These are phyloP conservation scores for Dictyostelium intermedium DNA, from an alignment of 78 protist genomes.

Conservation along the genomic window DNA sequence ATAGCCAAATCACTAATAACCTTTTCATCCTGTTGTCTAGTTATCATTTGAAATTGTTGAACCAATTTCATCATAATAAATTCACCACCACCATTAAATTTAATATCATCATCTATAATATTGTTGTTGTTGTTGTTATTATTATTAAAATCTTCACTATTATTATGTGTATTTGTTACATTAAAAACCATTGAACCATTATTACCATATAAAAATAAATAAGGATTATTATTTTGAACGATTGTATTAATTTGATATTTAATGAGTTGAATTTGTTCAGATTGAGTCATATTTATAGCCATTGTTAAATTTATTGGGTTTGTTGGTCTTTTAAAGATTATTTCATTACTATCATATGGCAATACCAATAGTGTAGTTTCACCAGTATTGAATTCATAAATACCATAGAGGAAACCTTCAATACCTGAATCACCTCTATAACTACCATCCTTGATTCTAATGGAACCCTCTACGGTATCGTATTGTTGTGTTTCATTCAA, in stretches of 20 bases:
- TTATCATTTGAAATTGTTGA: neutral
- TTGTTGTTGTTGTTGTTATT: neutral
- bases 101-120: neutral
- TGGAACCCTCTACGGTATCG: constrained; percentile 50
- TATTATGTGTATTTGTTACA: neutral
- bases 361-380: constrained; percentile 14
- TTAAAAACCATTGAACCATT: neutral
- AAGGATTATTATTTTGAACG: neutral
- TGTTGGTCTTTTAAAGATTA: neutral
- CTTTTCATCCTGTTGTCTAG: neutral
- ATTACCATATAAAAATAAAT: neutral
- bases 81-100: neutral
- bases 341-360: neutral
- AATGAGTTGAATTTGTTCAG: neutral
- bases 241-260: constrained; percentile 9
- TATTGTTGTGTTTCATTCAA: neutral
- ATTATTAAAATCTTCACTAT: neutral
- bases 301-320: neutral
- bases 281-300: neutral
- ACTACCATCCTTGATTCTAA: constrained; percentile 52
- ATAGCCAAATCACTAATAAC: neutral
- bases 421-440: neutral
- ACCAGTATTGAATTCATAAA: constrained; percentile 63
- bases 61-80: neutral
- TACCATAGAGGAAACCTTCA: constrained; percentile 34